A percentile compares a stretch with the other conserved stretches of the same genome.
Evolutionary conservation across 371 early-diverging fungal species (phyloP).

Genomic region (Mortierella polycephala): DNA sequence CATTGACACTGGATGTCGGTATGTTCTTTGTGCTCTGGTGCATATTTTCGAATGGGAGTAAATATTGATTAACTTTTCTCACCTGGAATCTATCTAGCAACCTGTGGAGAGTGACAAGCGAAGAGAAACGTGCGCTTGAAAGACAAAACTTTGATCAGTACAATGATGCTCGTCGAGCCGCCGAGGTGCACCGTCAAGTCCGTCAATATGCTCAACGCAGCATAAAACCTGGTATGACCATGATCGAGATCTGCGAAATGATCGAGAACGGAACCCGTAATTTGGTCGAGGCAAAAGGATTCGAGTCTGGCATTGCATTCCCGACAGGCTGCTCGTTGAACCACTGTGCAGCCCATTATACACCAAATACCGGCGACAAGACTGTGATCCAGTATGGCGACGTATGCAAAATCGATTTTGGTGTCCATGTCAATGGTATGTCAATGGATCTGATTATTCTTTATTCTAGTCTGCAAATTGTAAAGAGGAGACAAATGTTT

Average conservation of each 20-base stretch:
- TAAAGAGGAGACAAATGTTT: too few relatives aligned
- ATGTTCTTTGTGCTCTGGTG: too few relatives aligned
- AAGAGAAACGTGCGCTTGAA: conserved; percentile 82
- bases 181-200: conserved; percentile 94
- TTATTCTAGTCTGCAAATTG: neutral
- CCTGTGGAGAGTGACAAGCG: conserved; percentile 81
- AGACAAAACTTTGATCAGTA: conserved; percentile 70
- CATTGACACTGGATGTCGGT: too few relatives aligned
- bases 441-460: neutral
- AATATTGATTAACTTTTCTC: neutral
- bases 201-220: conserved; percentile 85
- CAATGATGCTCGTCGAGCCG: conserved; percentile 89
- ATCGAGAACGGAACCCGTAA: conserved; percentile 97
- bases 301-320: conserved; percentile 96
- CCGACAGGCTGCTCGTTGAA: conserved; percentile 99
- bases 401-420: conserved; percentile 99
- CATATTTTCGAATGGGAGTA: too few relatives aligned
- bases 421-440: conserved; percentile 95
- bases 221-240: conserved; percentile 97
- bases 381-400: conserved; percentile 93
- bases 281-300: conserved; percentile 90
- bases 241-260: conserved; percentile 93
- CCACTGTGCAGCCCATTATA: conserved; percentile 99
- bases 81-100: conserved; percentile 46
- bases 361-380: conserved; percentile 97